Evolutionary conservation across 2,329 filamentous ascomycete genomes (phyloP), one percentile per base, ranked within the genome.

Genomic region (Scedosporium apiospermum): DNA sequence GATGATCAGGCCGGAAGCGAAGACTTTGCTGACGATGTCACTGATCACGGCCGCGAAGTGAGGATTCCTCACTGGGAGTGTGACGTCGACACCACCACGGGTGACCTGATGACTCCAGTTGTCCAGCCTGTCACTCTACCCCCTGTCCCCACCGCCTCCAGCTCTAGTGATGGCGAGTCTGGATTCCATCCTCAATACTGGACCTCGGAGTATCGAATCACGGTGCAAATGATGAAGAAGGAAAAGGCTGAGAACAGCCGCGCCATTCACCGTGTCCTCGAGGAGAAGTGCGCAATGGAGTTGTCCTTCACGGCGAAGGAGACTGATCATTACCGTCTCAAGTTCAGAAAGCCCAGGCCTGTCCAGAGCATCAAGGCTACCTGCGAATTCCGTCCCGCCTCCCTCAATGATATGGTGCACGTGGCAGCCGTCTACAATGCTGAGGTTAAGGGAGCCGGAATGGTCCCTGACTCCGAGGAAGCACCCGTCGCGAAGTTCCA

Each of bases 351-450:
- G 51, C 51, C 26, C 23, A 26, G 51, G 21, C 18, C 23, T 23
- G 21, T 57, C 21, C n/a, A 23, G 51, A 57, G 14, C 23, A 23
- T 23, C n/a, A 57, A 21, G 46, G n/a, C 23, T 21, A 18, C 26
- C 5, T 79, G 75, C 53, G 70, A 75, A 51, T 64, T 83, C 21
- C 77, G 80, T 0, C 80, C 80, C 0, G 80, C 73, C 0, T 65
- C 57, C 1, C 60, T 66, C 0, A 30, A 61, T 0, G 80, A 84
- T 61, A 73, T 81, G 57, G 61, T 63, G 0, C 69, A 66, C 0
- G 75, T 82, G n/a, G 69, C 71, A 0, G 63, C 65, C 0, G 78
- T 83, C 4, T 77, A 82, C 67, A 81, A 82, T 51, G 57, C 68
- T 3, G 80, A 82, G 60, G 69, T 74, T 7, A 12, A 51, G 2